phyloP scores from a whole-genome alignment of 495 filamentous ascomycete genomes.

The Annulohypoxylon maeteangense region DNA sequence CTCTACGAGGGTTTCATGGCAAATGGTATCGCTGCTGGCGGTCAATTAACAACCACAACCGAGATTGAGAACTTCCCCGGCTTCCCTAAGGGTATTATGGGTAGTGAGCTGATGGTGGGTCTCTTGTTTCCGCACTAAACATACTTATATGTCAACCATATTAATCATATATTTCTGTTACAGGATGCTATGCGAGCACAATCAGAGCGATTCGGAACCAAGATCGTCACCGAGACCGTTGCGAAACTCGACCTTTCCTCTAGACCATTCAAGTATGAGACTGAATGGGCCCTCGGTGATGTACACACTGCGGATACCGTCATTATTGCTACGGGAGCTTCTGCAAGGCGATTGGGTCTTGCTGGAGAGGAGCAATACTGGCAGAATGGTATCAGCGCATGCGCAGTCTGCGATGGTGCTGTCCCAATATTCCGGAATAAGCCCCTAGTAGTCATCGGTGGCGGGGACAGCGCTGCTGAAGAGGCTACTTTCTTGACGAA shows the following conservation, averaged over 20 bases:
- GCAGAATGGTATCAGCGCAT: conserved; percentile 96
- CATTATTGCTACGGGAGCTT: conserved; percentile 96
- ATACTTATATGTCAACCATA: not conserved
- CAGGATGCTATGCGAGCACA: conserved; percentile 92
- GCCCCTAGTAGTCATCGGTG: conserved; percentile 94
- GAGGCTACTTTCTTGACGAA: conserved; percentile 98
- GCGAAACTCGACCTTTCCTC: conserved; percentile 84
- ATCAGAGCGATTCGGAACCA: conserved; percentile 89
- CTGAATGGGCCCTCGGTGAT: conserved; percentile 80
- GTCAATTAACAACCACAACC: conserved; percentile 96
- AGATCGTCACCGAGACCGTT: conserved; percentile 92
- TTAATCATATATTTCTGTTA: conserved; percentile 15
- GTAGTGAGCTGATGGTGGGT: conserved; percentile 81
- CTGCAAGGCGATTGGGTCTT: conserved; percentile 82
- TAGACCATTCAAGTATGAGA: conserved; percentile 91
- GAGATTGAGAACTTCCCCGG: conserved; percentile 98
- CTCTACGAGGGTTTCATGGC: conserved; percentile 98
- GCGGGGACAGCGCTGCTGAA: conserved; percentile 96
- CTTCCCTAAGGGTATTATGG: conserved; percentile 88
- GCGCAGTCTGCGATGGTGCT: conserved; percentile 96
- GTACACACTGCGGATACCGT: conserved; percentile 86
- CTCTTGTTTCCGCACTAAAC: not conserved
- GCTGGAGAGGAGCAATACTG: conserved; percentile 94
- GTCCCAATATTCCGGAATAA: conserved; percentile 98
- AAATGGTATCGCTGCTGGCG: conserved; percentile 94